These are phyloP conservation scores for Ambrosia artemisiifolia DNA, from an alignment of 129 eudicot genomes.

Conservation along the genomic window DNA sequence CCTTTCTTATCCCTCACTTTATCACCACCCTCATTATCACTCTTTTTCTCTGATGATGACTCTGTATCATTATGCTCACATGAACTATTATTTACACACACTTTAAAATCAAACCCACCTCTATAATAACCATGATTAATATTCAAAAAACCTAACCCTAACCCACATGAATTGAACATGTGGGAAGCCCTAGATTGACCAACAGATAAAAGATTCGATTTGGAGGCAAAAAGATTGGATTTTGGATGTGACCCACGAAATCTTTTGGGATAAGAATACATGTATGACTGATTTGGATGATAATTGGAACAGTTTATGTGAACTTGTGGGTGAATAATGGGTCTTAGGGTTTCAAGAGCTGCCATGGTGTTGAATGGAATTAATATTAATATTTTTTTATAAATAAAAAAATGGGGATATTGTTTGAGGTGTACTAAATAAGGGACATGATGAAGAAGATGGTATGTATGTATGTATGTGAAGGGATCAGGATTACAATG, in stretches of 20 bases:
- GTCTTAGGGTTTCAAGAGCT: constrained; percentile 48
- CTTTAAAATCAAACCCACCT: constrained; percentile 6
- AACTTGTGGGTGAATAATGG: constrained; percentile 50
- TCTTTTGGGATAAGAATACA: constrained; percentile 28
- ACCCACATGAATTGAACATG: constrained; percentile 35
- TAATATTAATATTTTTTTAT: no score
- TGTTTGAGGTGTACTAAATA: no score
- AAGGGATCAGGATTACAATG: constrained; percentile 27
- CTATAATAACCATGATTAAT: constrained; percentile 14
- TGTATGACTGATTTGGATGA: no score
- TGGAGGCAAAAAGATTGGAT: constrained; percentile 20
- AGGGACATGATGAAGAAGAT: constrained; percentile 13
- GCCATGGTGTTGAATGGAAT: constrained; percentile 36
- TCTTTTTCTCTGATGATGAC: constrained; percentile 42
- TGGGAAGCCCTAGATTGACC: constrained; percentile 44
- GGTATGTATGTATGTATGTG: no score
- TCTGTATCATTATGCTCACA: constrained; percentile 60
- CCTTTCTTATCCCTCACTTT: constrained; percentile 46
- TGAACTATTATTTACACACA: constrained; percentile 55
- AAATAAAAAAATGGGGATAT: no score
- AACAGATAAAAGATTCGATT: constrained; percentile 31
- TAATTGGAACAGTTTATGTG: constrained; percentile 32
- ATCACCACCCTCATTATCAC: constrained; percentile 24
- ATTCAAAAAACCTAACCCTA: constrained; percentile 38
- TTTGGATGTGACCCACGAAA: constrained; percentile 34